Evolutionary conservation across 1,284 basidiomycete genomes (phyloP), one percentile per base, ranked within the genome.

Genomic region (Mrakiaceae sp.): DNA sequence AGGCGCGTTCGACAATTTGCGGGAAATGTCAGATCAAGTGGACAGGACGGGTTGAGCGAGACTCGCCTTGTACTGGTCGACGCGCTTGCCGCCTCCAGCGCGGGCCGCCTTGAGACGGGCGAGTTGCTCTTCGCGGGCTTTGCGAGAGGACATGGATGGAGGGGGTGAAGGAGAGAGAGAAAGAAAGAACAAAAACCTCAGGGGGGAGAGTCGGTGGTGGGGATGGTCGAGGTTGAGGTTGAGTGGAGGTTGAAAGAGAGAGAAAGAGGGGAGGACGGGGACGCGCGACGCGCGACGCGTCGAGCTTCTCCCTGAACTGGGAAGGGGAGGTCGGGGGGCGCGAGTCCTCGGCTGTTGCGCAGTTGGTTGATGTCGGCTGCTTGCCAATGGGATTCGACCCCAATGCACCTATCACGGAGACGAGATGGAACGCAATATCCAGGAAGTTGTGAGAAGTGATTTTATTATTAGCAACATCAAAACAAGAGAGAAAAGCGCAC

Each of bases 41-140:
- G 14, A 44, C 53, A n/a, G 48, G 16, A 10, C 43, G 46, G 46
- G 49, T 49, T 4, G 27, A 8, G 44, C 2, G 44, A 5, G n/a
- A 69, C 76, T 55, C 62, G 80, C 79, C 75, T 80, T 75, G 74
- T 76, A 80, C 63, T 79, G 76, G 46, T 71, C 70, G 10, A 77
- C 69, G 8, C 79, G 72, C 27, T 27, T 27, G 10, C 77, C 77
- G 51, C 77, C 77, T 16, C 73, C 75, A 14, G 72, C 72, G 57
- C 79, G 72, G 14, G 79, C 78, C 48, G 77, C 76, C 64, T 75
- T 74, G 14, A 81, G 73, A 5, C 74, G 75, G 43, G 78, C 78
- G 16, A 79, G 72, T 42, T 71, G 67, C 66, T n/a, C 60, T 56
- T 14, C 66, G 54, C 48, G 27, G 27, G 55, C 55, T 44, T 58